phyloP scores from a whole-genome alignment of 1,284 basidiomycete species.

The Rhodofomes roseus region DNA sequence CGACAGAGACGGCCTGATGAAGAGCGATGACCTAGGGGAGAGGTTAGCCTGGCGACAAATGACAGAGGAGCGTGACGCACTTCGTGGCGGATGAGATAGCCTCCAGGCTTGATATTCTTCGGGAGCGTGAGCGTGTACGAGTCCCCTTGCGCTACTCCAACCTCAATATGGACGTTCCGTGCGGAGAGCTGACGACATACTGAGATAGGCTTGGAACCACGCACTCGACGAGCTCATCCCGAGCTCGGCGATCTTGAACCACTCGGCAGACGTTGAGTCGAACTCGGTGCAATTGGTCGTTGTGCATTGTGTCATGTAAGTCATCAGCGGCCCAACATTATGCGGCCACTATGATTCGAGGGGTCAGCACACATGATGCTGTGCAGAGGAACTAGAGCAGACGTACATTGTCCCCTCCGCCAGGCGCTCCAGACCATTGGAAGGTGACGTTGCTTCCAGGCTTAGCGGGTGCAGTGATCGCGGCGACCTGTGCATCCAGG shows the following conservation, averaged over 20 bases:
- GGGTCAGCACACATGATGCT: not conserved
- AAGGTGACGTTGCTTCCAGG: constrained; percentile 61
- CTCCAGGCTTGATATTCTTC: constrained; percentile 48
- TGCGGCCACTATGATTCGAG: constrained; percentile 61
- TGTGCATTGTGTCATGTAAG: constrained; percentile 67
- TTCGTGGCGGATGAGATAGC: constrained; percentile 71
- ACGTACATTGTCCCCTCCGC: constrained; percentile 40
- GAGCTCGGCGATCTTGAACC: constrained; percentile 64
- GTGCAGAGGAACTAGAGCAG: constrained; percentile 1
- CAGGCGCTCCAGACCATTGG: constrained; percentile 53
- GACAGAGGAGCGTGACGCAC: constrained; percentile 3
- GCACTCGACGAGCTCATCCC: constrained; percentile 34
- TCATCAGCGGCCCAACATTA: constrained; percentile 66
- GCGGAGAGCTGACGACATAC: constrained; percentile 8
- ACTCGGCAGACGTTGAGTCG: constrained; percentile 52
- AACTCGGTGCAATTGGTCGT: constrained; percentile 54
- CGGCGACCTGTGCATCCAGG: constrained; percentile 45
- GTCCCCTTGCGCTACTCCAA: constrained; percentile 30
- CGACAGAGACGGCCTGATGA: constrained; percentile 45
- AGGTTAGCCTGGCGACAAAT: not conserved
- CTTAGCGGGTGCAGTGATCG: constrained; percentile 52
- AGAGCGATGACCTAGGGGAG: constrained; percentile 56
- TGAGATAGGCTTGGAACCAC: constrained; percentile 40
- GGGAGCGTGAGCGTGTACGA: constrained; percentile 53
- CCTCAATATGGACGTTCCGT: not conserved